These are phyloP conservation scores for Hypoxylon lienhwacheense DNA, from an alignment of 495 filamentous ascomycete species.

Conservation along the genomic window DNA sequence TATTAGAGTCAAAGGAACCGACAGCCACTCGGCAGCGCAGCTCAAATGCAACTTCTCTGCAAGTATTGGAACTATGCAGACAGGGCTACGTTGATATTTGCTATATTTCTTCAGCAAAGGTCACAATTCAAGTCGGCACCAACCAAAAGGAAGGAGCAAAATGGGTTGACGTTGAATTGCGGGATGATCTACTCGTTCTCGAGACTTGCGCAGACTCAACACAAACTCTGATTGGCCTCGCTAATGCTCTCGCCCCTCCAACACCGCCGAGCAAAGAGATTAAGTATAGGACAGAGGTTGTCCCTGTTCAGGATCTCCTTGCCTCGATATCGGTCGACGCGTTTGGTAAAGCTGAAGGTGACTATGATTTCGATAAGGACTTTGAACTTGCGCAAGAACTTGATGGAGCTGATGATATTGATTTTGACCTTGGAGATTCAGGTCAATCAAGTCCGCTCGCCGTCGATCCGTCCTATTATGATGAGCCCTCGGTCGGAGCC, in stretches of 20 bases:
- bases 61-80: conserved; percentile 65
- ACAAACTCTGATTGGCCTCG: conserved; percentile 79
- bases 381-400: conserved; percentile 49
- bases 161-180: conserved; percentile 76
- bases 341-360: conserved; percentile 61
- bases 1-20: conserved; percentile 53
- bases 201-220: conserved; percentile 98
- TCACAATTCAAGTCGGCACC: conserved; percentile 57
- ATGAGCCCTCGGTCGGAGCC: conserved; percentile 39
- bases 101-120: conserved; percentile 77
- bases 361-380: conserved; percentile 60
- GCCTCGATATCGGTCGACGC: conserved; percentile 86
- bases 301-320: conserved; percentile 84
- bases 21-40: conserved; percentile 47
- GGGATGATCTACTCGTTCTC: conserved; percentile 82
- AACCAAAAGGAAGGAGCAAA: conserved; percentile 57
- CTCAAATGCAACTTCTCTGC: conserved; percentile 55
- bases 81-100: conserved; percentile 83
- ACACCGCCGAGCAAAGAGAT: conserved; percentile 73
- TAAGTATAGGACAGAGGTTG: conserved; percentile 85
- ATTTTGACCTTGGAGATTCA: conserved; percentile 39
- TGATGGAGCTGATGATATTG: conserved; percentile 37
- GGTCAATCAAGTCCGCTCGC: conserved; percentile 41
- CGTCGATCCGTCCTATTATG: conserved; percentile 47
- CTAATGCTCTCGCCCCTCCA: conserved; percentile 82